Evolutionary conservation across 257 asterid species (phyloP).

Genomic region (Lavandula angustifolia): DNA sequence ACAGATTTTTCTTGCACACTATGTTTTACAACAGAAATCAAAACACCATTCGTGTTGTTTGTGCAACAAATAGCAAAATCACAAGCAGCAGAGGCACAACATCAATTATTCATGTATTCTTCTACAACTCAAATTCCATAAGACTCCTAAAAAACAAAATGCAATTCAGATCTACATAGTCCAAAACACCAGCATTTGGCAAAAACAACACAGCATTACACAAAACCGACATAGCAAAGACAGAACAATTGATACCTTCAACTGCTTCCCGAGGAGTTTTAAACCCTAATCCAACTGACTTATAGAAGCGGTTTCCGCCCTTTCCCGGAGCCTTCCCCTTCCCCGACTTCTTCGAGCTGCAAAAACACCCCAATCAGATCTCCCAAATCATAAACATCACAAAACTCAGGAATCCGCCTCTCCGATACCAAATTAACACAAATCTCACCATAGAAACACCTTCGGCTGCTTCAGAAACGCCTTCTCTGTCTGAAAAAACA

Average conservation of each 20-base stretch:
- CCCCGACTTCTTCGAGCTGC: constrained; percentile 20
- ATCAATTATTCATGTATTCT: no score
- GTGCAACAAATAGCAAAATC: neutral
- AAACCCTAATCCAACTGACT: constrained; percentile 48
- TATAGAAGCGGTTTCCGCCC: constrained; percentile 52
- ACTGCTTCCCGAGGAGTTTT: constrained; percentile 48
- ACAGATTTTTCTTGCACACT: no score
- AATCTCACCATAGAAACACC: neutral
- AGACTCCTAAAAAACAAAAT: no score
- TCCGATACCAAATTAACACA: neutral
- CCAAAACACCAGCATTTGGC: neutral
- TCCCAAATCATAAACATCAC: neutral
- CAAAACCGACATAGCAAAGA: neutral
- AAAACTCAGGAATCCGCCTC: neutral
- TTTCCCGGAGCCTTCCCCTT: constrained; percentile 56
- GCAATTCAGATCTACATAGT: neutral
- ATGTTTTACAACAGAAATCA: neutral
- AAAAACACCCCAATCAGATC: neutral
- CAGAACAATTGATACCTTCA: constrained; percentile 28
- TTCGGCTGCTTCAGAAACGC: neutral
- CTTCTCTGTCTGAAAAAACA: neutral
- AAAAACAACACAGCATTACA: neutral
- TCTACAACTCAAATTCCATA: neutral
- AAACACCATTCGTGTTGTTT: neutral
- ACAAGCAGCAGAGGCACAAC: neutral